phyloP scores from a whole-genome alignment of 169 alveolate species.

The Plasmodium blacklocki region DNA sequence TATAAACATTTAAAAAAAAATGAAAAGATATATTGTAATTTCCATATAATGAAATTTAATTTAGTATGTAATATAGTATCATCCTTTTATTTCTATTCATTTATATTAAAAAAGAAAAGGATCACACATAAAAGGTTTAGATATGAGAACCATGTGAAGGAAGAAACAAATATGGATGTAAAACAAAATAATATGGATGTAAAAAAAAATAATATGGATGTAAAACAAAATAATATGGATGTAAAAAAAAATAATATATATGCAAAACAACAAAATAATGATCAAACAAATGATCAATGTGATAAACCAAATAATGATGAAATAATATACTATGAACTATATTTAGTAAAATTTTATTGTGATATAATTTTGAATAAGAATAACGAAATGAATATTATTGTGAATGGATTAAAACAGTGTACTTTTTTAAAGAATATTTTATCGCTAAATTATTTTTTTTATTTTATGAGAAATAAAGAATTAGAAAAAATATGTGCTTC shows the following conservation, averaged over 20 bases:
- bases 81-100: conserved; percentile 33
- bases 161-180: not conserved
- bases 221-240: not conserved
- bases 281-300: not conserved
- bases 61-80: conserved; percentile 29
- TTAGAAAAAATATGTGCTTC: not conserved
- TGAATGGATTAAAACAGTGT: conserved; percentile 33
- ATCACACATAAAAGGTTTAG: not conserved
- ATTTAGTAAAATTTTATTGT: conserved; percentile 40
- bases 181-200: not conserved
- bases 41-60: conserved; percentile 27
- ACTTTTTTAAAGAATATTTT: conserved; percentile 27
- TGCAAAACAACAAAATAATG: not conserved
- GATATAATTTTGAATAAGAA: conserved; percentile 56
- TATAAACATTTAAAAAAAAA: conserved; percentile 26
- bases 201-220: too few species aligned
- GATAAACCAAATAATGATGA: not conserved
- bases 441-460: conserved; percentile 35
- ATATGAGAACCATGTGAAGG: too few species aligned
- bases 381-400: conserved; percentile 33
- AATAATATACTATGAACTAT: conserved; percentile 24
- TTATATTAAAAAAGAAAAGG: conserved; percentile 14
- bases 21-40: not conserved
- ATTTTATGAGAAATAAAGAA: conserved; percentile 1
- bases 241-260: too few species aligned